These are phyloP conservation scores for Tulasnella sp. DNA, from an alignment of 768 basidiomycete species.

Conservation along the genomic window DNA sequence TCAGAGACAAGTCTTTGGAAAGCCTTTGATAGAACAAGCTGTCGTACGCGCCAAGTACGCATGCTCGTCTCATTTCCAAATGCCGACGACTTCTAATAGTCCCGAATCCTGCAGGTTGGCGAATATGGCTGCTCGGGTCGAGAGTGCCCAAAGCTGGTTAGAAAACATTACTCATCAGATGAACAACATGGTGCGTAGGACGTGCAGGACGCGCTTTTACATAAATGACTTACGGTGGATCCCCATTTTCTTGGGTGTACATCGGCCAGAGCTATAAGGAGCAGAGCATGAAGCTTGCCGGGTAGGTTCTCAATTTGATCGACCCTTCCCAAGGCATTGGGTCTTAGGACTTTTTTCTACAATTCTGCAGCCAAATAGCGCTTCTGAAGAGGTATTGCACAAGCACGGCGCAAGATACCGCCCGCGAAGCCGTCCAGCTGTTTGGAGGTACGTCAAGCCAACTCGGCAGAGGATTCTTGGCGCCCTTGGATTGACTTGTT, in stretches of 20 bases:
- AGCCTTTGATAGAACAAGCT: slow-evolving; percentile 54
- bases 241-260: neutral
- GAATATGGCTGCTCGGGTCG: slow-evolving; percentile 74
- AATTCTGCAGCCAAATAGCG: slow-evolving; percentile 45
- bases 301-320: slow-evolving; percentile 35
- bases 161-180: slow-evolving; percentile 82
- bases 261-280: slow-evolving; percentile 47
- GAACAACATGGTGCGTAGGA: slow-evolving; percentile 59
- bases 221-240: too few species aligned
- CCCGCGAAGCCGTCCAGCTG: slow-evolving; percentile 45
- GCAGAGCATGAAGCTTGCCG: slow-evolving; percentile 60
- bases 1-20: slow-evolving; percentile 87
- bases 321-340: neutral
- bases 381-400: slow-evolving; percentile 72
- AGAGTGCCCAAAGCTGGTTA: slow-evolving; percentile 73
- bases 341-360: slow-evolving; percentile 21
- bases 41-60: slow-evolving; percentile 67
- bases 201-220: too few species aligned
- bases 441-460: slow-evolving; percentile 17
- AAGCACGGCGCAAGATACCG: slow-evolving; percentile 62
- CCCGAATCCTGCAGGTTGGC: slow-evolving; percentile 35
- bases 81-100: slow-evolving; percentile 7
- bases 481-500: too few species aligned
- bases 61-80: neutral
- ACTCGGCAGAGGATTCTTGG: neutral